Evolutionary conservation across 192 early-diverging fungal species (phyloP).

Genomic region (Entophlyctis helioformis): DNA sequence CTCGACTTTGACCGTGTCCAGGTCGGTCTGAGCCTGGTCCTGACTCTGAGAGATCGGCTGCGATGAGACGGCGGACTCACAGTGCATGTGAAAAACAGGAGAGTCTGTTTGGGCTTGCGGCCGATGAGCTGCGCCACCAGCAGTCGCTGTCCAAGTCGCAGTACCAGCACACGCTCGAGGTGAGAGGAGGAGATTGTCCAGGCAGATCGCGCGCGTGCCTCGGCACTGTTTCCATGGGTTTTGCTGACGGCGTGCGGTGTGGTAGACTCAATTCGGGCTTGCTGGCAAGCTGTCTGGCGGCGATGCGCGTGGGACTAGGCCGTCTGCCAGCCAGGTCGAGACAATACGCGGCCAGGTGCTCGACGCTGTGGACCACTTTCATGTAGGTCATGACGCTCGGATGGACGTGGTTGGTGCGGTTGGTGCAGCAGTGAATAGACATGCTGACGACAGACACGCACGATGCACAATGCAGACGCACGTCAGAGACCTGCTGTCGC

Average conservation of each 20-base stretch:
- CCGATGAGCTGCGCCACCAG: not conserved
- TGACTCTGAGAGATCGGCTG: not conserved
- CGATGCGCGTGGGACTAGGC: too few relatives aligned
- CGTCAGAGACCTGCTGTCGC: not conserved
- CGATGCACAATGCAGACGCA: not conserved
- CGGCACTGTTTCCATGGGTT: not conserved
- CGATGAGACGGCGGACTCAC: too few relatives aligned
- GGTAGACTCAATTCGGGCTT: not conserved
- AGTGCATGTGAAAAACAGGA: too few relatives aligned
- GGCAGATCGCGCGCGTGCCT: not conserved
- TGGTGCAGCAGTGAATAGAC: too few relatives aligned
- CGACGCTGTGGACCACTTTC: not conserved
- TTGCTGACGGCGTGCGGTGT: not conserved
- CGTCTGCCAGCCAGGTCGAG: not conserved
- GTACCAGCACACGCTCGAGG: conserved; percentile 3
- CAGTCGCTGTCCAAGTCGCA: not conserved
- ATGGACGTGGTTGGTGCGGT: too few relatives aligned
- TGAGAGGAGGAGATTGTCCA: not conserved
- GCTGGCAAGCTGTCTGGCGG: too few relatives aligned
- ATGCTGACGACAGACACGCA: too few relatives aligned
- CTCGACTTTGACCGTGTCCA: conserved; percentile 2
- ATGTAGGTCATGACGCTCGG: too few relatives aligned
- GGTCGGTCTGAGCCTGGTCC: conserved; percentile 2
- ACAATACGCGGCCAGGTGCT: not conserved
- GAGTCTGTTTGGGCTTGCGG: not conserved